Evolutionary conservation across 78 protist genomes (phyloP).

Genomic region (Speleostelium caveatum): DNA sequence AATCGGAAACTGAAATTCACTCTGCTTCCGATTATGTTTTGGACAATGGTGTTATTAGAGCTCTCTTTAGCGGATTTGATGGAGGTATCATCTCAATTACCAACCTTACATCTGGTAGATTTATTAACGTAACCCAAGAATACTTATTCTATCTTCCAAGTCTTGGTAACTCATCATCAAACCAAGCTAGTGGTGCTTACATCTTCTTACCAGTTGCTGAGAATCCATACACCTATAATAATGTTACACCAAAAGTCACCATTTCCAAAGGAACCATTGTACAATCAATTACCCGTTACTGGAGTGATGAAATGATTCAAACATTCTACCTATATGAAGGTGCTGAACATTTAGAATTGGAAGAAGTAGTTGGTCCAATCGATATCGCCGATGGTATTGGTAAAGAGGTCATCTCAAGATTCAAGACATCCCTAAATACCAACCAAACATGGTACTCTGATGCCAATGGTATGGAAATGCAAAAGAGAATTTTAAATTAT

Average conservation of each 20-base stretch:
- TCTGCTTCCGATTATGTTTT: neutral
- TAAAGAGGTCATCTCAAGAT: slow-evolving; percentile 84
- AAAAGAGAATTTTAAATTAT: slow-evolving; percentile 64
- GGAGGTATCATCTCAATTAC: slow-evolving; percentile 48
- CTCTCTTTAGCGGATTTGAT: slow-evolving; percentile 29
- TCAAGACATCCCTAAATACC: slow-evolving; percentile 49
- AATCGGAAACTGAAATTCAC: neutral
- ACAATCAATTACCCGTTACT: slow-evolving; percentile 1
- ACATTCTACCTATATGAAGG: slow-evolving; percentile 53
- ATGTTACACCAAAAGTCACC: slow-evolving; percentile 4
- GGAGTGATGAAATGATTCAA: slow-evolving; percentile 42
- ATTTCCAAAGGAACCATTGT: neutral
- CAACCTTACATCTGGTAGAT: slow-evolving; percentile 10
- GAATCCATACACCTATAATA: neutral
- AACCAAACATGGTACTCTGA: slow-evolving; percentile 84
- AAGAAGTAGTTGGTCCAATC: slow-evolving; percentile 85
- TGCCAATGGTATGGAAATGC: slow-evolving; percentile 92
- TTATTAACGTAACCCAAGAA: slow-evolving; percentile 34
- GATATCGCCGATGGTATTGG: slow-evolving; percentile 81
- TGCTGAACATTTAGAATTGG: slow-evolving; percentile 31
- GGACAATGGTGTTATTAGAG: slow-evolving; percentile 15
- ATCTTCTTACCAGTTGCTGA: slow-evolving; percentile 87
- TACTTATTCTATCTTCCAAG: slow-evolving; percentile 54
- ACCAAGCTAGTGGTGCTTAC: slow-evolving; percentile 91
- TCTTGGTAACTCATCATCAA: slow-evolving; percentile 14